A percentile compares a stretch with the other conserved stretches of the same genome.
Evolutionary conservation across 2,329 filamentous ascomycete genomes (phyloP).

Genomic region (Hypoxylon sp.): DNA sequence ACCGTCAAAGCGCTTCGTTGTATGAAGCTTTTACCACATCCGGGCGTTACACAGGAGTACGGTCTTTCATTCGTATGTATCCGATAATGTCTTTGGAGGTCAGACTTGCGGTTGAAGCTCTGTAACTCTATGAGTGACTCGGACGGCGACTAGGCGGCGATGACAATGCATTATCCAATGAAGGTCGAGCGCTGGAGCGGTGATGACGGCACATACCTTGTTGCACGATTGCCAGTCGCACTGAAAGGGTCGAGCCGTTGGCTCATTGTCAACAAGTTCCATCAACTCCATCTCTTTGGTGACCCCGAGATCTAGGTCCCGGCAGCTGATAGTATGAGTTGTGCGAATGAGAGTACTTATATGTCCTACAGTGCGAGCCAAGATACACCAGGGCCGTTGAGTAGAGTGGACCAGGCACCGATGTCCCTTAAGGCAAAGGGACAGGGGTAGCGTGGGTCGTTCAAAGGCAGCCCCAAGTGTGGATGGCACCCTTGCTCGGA

Average conservation of each 20-base stretch:
- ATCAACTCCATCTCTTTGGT: slow-evolving; percentile 69
- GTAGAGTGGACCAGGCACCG: slow-evolving; percentile 45
- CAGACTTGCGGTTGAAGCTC: slow-evolving; percentile 80
- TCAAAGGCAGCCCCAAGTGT: slow-evolving; percentile 48
- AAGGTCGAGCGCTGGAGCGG: not conserved
- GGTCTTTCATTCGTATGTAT: slow-evolving; percentile 80
- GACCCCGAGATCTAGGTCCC: slow-evolving; percentile 35
- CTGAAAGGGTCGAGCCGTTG: slow-evolving; percentile 71
- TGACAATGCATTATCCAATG: not conserved
- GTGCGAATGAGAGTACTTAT: slow-evolving; percentile 51
- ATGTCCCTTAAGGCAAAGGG: slow-evolving; percentile 41
- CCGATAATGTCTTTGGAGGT: slow-evolving; percentile 76
- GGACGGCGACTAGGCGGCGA: slow-evolving; percentile 10
- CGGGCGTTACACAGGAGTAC: slow-evolving; percentile 70
- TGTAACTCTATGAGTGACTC: slow-evolving; percentile 51
- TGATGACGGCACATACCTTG: slow-evolving; percentile 62
- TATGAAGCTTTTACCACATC: slow-evolving; percentile 78
- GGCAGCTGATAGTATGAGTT: slow-evolving; percentile 35
- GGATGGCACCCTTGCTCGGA: slow-evolving; percentile 52
- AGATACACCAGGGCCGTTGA: slow-evolving; percentile 35
- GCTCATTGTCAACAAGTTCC: slow-evolving; percentile 74
- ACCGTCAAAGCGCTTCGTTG: slow-evolving; percentile 77
- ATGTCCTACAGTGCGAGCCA: slow-evolving; percentile 44
- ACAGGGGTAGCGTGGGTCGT: slow-evolving; percentile 48
- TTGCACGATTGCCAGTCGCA: slow-evolving; percentile 73